These are phyloP conservation scores for Trichoderma reesei DNA, from an alignment of 495 filamentous ascomycete species.

Conservation along the genomic window DNA sequence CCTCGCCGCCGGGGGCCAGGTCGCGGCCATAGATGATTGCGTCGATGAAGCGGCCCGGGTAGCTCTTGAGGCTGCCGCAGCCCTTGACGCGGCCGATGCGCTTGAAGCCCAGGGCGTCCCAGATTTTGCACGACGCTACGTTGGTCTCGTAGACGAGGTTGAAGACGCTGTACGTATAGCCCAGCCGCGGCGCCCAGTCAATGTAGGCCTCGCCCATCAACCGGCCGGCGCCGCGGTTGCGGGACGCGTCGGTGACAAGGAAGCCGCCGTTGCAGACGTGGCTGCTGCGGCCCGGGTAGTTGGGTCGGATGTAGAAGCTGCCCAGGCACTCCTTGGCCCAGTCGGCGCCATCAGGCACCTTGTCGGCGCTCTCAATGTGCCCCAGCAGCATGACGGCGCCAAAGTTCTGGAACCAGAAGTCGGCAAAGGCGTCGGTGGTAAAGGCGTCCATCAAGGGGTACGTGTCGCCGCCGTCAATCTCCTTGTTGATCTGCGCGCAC, in stretches of 20 bases:
- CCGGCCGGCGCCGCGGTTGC: conserved; percentile 83
- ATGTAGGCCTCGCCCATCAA: conserved; percentile 91
- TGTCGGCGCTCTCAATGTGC: conserved; percentile 48
- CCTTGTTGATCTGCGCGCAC: conserved; percentile 77
- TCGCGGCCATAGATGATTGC: conserved; percentile 96
- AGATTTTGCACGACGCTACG: conserved; percentile 86
- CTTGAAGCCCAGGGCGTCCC: conserved; percentile 98
- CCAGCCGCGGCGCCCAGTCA: conserved; percentile 89
- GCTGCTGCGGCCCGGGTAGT: conserved; percentile 91
- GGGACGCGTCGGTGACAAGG: conserved; percentile 78
- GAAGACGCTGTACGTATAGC: conserved; percentile 94
- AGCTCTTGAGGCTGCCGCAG: conserved; percentile 73
- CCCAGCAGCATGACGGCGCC: conserved; percentile 89
- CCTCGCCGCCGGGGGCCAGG: conserved; percentile 35
- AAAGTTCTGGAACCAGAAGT: conserved; percentile 96
- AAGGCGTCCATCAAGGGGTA: conserved; percentile 87
- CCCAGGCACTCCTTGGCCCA: conserved; percentile 84
- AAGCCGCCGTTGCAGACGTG: conserved; percentile 97
- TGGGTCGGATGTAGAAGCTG: conserved; percentile 94
- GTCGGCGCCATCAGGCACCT: conserved; percentile 58
- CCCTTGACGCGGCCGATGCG: conserved; percentile 86
- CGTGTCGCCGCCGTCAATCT: conserved; percentile 93
- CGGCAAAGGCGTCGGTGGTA: conserved; percentile 61
- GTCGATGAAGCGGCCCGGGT: conserved; percentile 73
- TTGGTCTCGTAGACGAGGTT: conserved; percentile 98